phyloP scores from a whole-genome alignment of 805 yeast species.

The Candida ortonii region DNA sequence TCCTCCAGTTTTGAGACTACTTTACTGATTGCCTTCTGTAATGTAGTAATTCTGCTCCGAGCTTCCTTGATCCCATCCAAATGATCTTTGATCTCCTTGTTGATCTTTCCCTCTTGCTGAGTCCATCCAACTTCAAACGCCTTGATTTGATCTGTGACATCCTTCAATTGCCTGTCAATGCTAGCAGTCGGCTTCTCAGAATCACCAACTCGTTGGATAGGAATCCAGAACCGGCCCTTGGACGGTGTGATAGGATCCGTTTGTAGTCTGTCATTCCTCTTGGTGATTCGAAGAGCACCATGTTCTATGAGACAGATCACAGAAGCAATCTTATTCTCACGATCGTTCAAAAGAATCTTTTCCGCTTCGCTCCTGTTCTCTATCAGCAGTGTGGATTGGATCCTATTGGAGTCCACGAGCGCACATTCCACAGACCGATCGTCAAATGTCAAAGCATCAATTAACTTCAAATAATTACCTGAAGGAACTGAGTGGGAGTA shows the following conservation, averaged over 20 bases:
- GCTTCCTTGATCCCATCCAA: conserved; percentile 14
- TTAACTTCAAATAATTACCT: conserved; percentile 42
- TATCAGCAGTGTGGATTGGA: conserved; percentile 59
- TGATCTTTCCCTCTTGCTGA: conserved; percentile 8
- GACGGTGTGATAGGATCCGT: conserved; percentile 28
- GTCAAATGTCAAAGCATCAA: conserved; percentile 58
- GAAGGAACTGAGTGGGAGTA: conserved; percentile 46
- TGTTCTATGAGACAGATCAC: conserved; percentile 26
- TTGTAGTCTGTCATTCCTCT: conserved; percentile 28
- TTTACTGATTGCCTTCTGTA: conserved; percentile 30
- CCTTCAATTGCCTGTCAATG: conserved; percentile 15
- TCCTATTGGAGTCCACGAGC: conserved; percentile 57
- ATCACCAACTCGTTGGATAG: conserved; percentile 25
- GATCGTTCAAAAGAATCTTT: conserved; percentile 33
- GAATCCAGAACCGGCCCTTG: conserved; percentile 18
- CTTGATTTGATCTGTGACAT: conserved; percentile 9
- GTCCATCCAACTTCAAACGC: conserved; percentile 10
- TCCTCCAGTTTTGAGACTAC: conserved; percentile 41
- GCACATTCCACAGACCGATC: conserved; percentile 55
- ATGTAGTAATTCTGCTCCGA: conserved; percentile 14
- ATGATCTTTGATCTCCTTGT: conserved; percentile 4
- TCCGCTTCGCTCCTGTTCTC: conserved; percentile 53
- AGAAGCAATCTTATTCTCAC: conserved; percentile 24
- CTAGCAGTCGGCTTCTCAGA: conserved; percentile 20
- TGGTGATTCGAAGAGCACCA: conserved; percentile 26